phyloP scores from a whole-genome alignment of 2,329 filamentous ascomycete genomes.

The Fusarium proliferatum region DNA sequence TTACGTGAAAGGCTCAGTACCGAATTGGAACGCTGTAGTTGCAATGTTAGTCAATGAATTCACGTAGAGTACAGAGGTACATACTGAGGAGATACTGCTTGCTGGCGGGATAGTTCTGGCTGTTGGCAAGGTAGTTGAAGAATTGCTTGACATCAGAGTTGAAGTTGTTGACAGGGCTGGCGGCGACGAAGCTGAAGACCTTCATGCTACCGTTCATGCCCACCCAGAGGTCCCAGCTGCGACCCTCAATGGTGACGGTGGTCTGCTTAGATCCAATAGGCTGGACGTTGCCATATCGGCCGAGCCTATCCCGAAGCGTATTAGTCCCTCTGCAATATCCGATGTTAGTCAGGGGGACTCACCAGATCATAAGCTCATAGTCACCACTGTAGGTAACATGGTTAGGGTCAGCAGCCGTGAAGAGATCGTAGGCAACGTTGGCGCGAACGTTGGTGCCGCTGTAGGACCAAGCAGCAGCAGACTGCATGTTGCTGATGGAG shows the following conservation, averaged over 20 bases:
- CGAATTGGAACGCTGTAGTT: slow-evolving; percentile 12
- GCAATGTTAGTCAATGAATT: not conserved
- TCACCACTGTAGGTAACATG: slow-evolving; percentile 8
- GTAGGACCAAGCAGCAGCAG: slow-evolving; percentile 19
- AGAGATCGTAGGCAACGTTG: slow-evolving; percentile 20
- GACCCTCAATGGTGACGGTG: slow-evolving; percentile 9
- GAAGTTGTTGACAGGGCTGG: slow-evolving; percentile 9
- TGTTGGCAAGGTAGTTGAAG: slow-evolving; percentile 19
- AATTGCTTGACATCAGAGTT: slow-evolving; percentile 27
- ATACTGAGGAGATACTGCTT: slow-evolving; percentile 18
- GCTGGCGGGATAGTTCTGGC: slow-evolving; percentile 8
- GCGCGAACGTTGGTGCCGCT: slow-evolving; percentile 17
- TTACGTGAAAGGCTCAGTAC: slow-evolving; percentile 17
- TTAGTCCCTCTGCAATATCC: not conserved
- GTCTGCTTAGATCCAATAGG: slow-evolving; percentile 9
- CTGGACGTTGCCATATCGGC: not conserved
- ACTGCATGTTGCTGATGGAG: slow-evolving; percentile 20
- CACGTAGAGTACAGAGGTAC: not conserved
- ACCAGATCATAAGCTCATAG: slow-evolving; percentile 25
- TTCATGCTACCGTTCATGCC: slow-evolving; percentile 20
- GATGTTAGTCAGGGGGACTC: not conserved
- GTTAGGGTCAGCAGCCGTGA: slow-evolving; percentile 16
- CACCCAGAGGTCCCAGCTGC: slow-evolving; percentile 12
- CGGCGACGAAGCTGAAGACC: slow-evolving; percentile 15
- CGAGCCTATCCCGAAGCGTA: not conserved